Evolutionary conservation across 1,284 basidiomycete genomes (phyloP).

Genomic region (Trametes sp.): DNA sequence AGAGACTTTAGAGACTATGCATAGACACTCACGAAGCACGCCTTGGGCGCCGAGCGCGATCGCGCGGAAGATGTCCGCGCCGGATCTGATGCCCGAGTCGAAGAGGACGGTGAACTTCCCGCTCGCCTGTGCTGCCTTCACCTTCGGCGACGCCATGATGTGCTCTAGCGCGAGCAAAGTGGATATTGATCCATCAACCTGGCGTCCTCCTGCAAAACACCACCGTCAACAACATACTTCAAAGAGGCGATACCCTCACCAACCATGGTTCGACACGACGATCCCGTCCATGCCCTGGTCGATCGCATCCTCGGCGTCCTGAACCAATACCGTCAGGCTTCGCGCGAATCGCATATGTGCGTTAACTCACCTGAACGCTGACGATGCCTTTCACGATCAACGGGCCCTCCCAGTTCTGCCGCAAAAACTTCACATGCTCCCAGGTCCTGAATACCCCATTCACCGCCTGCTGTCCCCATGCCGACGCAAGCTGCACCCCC

Average conservation of each 20-base stretch:
- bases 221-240: background rate
- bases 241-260: no score
- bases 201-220: slow-evolving; percentile 65
- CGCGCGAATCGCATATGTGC: background rate
- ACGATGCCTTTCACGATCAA: slow-evolving; percentile 78
- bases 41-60: slow-evolving; percentile 75
- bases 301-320: slow-evolving; percentile 77
- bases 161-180: slow-evolving; percentile 73
- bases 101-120: slow-evolving; percentile 76
- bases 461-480: slow-evolving; percentile 65
- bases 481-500: slow-evolving; percentile 53
- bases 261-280: slow-evolving; percentile 82
- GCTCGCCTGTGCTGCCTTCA: slow-evolving; percentile 61
- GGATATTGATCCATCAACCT: slow-evolving; percentile 82
- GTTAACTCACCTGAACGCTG: slow-evolving; percentile 31
- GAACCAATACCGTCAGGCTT: slow-evolving; percentile 7
- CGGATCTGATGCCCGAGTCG: slow-evolving; percentile 83
- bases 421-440: slow-evolving; percentile 70
- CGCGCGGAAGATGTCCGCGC: slow-evolving; percentile 82
- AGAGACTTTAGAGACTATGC: slow-evolving; percentile 36
- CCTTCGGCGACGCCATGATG: slow-evolving; percentile 64
- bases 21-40: slow-evolving; percentile 67
- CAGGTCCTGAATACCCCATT: slow-evolving; percentile 67
- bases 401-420: slow-evolving; percentile 74
- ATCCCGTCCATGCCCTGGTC: slow-evolving; percentile 77